Percentiles rank a stretch among this genome's conserved stretches.
phyloP scores from a whole-genome alignment of 768 basidiomycete genomes.

The Lepiota venenata region DNA sequence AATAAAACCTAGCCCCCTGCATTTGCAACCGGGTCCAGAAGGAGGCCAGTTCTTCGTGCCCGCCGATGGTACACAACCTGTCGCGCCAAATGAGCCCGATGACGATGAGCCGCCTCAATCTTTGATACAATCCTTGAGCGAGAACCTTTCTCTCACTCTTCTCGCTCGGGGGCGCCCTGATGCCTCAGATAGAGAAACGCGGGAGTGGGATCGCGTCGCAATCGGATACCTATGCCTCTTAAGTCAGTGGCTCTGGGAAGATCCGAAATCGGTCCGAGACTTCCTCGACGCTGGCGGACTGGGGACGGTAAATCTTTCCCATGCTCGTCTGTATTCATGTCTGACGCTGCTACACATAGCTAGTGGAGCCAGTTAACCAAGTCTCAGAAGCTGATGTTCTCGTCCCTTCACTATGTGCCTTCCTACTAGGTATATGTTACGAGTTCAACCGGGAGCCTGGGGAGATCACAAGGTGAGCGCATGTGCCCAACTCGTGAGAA shows the following conservation, averaged over 20 bases:
- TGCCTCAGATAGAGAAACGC: slow-evolving; percentile 63
- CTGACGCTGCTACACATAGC: slow-evolving; percentile 38
- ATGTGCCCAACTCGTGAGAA: not conserved
- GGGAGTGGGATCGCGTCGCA: slow-evolving; percentile 90
- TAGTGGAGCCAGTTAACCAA: slow-evolving; percentile 95
- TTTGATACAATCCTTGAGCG: slow-evolving; percentile 81
- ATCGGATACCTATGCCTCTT: slow-evolving; percentile 83
- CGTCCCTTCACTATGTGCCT: slow-evolving; percentile 87
- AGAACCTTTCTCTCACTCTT: slow-evolving; percentile 86
- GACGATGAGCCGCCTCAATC: slow-evolving; percentile 67
- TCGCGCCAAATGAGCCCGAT: slow-evolving; percentile 33
- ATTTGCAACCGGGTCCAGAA: slow-evolving; percentile 25
- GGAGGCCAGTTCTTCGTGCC: slow-evolving; percentile 67
- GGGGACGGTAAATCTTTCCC: slow-evolving; percentile 68
- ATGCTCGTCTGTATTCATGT: not conserved
- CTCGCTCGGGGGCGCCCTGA: slow-evolving; percentile 69
- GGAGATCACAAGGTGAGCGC: slow-evolving; percentile 82
- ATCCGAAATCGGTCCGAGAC: slow-evolving; percentile 80
- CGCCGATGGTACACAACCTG: slow-evolving; percentile 54
- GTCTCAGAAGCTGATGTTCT: slow-evolving; percentile 80
- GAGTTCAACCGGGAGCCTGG: slow-evolving; percentile 96
- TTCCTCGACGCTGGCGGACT: slow-evolving; percentile 90
- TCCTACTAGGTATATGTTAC: slow-evolving; percentile 91
- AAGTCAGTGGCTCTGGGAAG: slow-evolving; percentile 96
- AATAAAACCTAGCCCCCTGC: slow-evolving; percentile 51